These are phyloP conservation scores for Aspergillus sp. DNA, from an alignment of 2,329 filamentous ascomycete species.

Conservation along the genomic window DNA sequence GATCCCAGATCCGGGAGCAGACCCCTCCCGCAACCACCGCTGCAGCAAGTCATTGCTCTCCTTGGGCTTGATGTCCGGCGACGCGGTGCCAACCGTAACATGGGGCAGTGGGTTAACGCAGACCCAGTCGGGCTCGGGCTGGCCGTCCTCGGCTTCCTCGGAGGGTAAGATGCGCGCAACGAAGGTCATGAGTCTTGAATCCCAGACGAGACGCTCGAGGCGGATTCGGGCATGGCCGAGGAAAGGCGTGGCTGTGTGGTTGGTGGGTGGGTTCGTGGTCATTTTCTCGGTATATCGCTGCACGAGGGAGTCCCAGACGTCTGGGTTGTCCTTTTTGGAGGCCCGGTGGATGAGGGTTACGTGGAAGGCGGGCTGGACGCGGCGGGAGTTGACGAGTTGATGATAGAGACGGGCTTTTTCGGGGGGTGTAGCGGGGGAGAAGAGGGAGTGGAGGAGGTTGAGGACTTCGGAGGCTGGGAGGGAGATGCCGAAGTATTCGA, in stretches of 20 bases:
- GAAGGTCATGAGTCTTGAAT: conserved; percentile 85
- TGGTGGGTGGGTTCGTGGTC: conserved; percentile 24
- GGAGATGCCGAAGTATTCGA: conserved; percentile 67
- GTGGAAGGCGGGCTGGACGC: conserved; percentile 84
- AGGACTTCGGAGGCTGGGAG: conserved; percentile 54
- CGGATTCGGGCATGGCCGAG: conserved; percentile 47
- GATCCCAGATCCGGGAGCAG: conserved; percentile 53
- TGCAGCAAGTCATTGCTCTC: conserved; percentile 86
- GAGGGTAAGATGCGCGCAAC: conserved; percentile 66
- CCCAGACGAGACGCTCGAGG: conserved; percentile 72
- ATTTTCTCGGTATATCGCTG: conserved; percentile 54
- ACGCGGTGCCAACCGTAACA: conserved; percentile 83
- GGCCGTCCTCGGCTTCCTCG: conserved; percentile 40
- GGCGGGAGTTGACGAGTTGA: conserved; percentile 69
- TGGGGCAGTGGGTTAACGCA: conserved; percentile 80
- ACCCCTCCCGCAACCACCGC: conserved; percentile 67
- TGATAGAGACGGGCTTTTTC: conserved; percentile 68
- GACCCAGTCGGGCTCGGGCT: conserved; percentile 53
- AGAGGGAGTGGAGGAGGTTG: conserved; percentile 67
- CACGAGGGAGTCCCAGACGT: conserved; percentile 74
- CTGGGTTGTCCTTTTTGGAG: conserved; percentile 57
- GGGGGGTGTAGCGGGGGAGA: conserved; percentile 55
- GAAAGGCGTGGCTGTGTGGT: conserved; percentile 30
- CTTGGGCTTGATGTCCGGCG: conserved; percentile 76
- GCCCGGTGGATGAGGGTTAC: conserved; percentile 89